Conservation (phyloP, 2,329 filamentous ascomycete species). For the Chaetomium globosum region DNA sequence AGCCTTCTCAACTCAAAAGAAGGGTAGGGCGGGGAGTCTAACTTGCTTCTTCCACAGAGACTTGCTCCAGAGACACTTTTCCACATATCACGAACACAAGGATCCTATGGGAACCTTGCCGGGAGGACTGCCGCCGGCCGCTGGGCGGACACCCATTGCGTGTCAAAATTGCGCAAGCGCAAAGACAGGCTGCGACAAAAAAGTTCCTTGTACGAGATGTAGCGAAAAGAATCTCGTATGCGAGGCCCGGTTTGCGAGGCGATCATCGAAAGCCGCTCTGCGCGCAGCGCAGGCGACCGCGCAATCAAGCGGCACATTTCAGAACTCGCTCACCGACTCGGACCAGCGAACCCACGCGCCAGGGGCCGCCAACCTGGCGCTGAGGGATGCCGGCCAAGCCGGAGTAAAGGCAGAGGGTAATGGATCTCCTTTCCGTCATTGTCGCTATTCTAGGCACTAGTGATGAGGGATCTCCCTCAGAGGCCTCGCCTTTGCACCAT, state of each 20-base stretch:
- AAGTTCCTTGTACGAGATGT: slow-evolving; percentile 53
- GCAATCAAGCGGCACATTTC: slow-evolving; percentile 45
- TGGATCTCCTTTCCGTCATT: slow-evolving; percentile 37
- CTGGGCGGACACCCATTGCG: slow-evolving; percentile 51
- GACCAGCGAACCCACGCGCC: slow-evolving; percentile 36
- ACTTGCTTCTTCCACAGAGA: slow-evolving; percentile 45
- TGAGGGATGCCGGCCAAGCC: slow-evolving; percentile 45
- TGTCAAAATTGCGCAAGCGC: slow-evolving; percentile 55
- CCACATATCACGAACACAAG: slow-evolving; percentile 55
- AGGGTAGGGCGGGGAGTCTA: not conserved
- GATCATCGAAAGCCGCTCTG: slow-evolving; percentile 53
- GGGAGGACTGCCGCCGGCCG: slow-evolving; percentile 48
- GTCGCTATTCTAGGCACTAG: slow-evolving; percentile 39
- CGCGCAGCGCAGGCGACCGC: slow-evolving; percentile 42
- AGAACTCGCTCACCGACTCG: slow-evolving; percentile 35
- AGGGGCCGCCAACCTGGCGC: slow-evolving; percentile 41
- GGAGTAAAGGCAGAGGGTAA: slow-evolving; percentile 37
- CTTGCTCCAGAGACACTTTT: slow-evolving; percentile 54
- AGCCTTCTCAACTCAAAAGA: not conserved
- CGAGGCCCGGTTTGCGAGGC: slow-evolving; percentile 53
- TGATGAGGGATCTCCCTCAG: slow-evolving; percentile 37
- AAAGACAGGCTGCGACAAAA: slow-evolving; percentile 56
- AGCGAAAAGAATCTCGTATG: slow-evolving; percentile 53
- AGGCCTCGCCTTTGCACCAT: slow-evolving; percentile 40
- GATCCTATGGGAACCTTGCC: slow-evolving; percentile 51